Percentiles rank a stretch among this genome's conserved stretches.
phyloP scores from a whole-genome alignment of 495 filamentous ascomycete genomes.

The Hypoxylon crocopeplum region DNA sequence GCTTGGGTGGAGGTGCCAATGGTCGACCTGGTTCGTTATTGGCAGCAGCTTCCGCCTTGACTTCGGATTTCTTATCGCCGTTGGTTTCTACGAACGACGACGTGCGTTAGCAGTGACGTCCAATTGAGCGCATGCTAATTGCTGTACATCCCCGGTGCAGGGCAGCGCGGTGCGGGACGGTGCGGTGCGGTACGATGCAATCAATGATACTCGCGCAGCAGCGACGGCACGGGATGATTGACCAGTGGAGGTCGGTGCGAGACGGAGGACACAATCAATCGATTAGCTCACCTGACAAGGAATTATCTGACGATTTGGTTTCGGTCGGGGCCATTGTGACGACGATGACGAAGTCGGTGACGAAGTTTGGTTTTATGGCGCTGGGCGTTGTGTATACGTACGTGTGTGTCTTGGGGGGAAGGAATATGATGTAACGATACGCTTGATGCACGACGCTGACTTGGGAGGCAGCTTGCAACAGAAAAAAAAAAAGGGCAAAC shows the following conservation, averaged over 20 bases:
- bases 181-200: neutral
- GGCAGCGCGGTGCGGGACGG: neutral
- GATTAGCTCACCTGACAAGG: conserved; percentile 41
- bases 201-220: conserved; percentile 13
- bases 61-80: conserved; percentile 48
- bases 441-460: conserved; percentile 40
- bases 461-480: conserved; percentile 43
- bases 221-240: conserved; percentile 11
- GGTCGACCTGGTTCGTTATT: conserved; percentile 54
- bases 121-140: conserved; percentile 31
- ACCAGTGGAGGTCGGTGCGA: conserved; percentile 24
- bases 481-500: conserved; percentile 37
- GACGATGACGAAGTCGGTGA: conserved; percentile 43
- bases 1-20: conserved; percentile 82
- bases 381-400: conserved; percentile 25
- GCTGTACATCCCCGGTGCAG: too few relatives aligned
- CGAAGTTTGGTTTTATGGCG: too few relatives aligned
- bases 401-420: conserved; percentile 28
- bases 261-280: conserved; percentile 11
- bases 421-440: conserved; percentile 47
- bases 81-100: conserved; percentile 36
- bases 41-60: conserved; percentile 45
- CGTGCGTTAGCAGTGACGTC: conserved; percentile 34
- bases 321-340: conserved; percentile 45
- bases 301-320: conserved; percentile 42